Evolutionary conservation across 1,139 yeast genomes (phyloP).

Genomic region (Pneumocystis sp.): DNA sequence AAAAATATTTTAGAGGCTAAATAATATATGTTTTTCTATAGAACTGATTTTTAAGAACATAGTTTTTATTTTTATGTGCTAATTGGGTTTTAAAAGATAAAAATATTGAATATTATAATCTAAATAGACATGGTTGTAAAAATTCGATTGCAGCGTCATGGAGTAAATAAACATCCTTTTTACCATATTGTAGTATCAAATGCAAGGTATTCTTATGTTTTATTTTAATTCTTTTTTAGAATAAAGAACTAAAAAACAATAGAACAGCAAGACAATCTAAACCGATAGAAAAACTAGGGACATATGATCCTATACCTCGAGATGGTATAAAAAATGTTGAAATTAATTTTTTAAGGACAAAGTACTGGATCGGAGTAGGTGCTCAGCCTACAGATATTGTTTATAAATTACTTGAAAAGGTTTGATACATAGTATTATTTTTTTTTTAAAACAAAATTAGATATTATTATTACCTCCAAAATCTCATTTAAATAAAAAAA

Average conservation of each 20-base stretch:
- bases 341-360: slow-evolving; percentile 78
- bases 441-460: neutral
- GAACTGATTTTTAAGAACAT: neutral
- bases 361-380: slow-evolving; percentile 98
- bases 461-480: neutral
- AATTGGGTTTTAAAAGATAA: neutral
- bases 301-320: slow-evolving; percentile 72
- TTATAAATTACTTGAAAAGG: slow-evolving; percentile 59
- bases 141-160: slow-evolving; percentile 84
- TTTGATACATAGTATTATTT: neutral
- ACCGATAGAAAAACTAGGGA: slow-evolving; percentile 91
- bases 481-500: neutral
- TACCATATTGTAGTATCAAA: slow-evolving; percentile 86
- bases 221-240: slow-evolving; percentile 5
- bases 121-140: slow-evolving; percentile 29
- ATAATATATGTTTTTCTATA: no score
- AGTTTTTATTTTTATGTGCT: neutral
- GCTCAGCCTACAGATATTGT: slow-evolving; percentile 88
- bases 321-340: slow-evolving; percentile 65
- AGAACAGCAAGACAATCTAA: slow-evolving; percentile 60
- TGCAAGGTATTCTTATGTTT: slow-evolving; percentile 26
- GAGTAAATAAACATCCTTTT: slow-evolving; percentile 72
- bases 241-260: neutral
- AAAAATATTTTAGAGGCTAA: no score
- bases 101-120: neutral